Evolutionary conservation across 352 stramenopile genomes (phyloP), one percentile per base, ranked within the genome.

Genomic region (Blastocystis sp.): DNA sequence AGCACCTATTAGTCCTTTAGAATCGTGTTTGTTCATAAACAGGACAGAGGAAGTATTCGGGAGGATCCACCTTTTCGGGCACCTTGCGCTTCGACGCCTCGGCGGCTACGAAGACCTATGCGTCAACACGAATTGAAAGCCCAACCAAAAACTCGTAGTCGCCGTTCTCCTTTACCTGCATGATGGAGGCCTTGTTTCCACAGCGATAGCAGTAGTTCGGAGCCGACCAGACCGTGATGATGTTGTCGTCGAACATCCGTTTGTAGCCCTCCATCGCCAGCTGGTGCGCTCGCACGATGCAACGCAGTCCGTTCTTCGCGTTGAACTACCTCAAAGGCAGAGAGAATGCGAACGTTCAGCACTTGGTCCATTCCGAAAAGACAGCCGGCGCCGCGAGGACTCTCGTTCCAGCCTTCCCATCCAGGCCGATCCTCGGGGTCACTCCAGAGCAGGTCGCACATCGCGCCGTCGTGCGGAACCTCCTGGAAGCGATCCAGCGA

Each of bases 351-450:
- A 94, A 95, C 75, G 29, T 97, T 97, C 85, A 95, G 91, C 53
- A 98, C 94, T 42, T 98, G 95, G 88, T 99, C 96, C 18, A 93
- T 94, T 32, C 96, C 96, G 87, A 99, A 99, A 0, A 98, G 89
- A 88, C 98, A 99, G 21, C 96, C 96, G 14, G 96, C 96, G 14
- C 96, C 96, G 87, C 96, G 92, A 44, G 96, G 96, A 89, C 91
- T 97, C 16, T 98, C 87, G 49, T 95, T 96, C 87, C 87, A 89
- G 59, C 87, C 93, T 84, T 94, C 87, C 96, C 96, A 99, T 21
- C 95, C 95, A 81, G 97, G 93, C 87, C 98, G 97, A 86, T 99
- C 93, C 90, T 96, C 90, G 21, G 89, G 96, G 73, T 96, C 92
- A 53, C 92, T 94, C 92, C 92, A 96, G 89, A 96, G 93, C 42